Conservation (phyloP, 2,329 filamentous ascomycete genomes). For the Cylindrodendrum hubeiense region DNA sequence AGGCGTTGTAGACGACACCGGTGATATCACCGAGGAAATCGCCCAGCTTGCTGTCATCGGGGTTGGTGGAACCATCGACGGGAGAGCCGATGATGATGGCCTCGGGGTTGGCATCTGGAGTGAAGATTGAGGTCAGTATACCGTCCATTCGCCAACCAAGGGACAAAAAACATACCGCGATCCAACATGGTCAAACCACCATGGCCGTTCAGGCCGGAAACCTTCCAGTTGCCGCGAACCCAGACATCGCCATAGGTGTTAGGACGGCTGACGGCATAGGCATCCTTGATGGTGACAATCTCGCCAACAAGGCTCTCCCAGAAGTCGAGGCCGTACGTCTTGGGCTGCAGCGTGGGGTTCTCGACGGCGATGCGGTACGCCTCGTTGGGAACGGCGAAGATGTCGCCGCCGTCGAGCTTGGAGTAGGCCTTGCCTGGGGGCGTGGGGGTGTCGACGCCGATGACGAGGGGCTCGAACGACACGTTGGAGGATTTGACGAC, state of each 20-base stretch:
- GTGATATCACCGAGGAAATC: slow-evolving; percentile 75
- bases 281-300: slow-evolving; percentile 72
- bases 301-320: slow-evolving; percentile 79
- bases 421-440: slow-evolving; percentile 74
- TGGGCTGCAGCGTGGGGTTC: slow-evolving; percentile 73
- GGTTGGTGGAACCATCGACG: slow-evolving; percentile 74
- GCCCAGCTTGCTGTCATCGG: slow-evolving; percentile 70
- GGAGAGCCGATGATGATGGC: slow-evolving; percentile 74
- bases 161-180: slow-evolving; percentile 53
- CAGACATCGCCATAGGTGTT: slow-evolving; percentile 77
- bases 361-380: slow-evolving; percentile 65
- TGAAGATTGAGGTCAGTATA: not conserved
- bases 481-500: slow-evolving; percentile 66
- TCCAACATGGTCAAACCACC: slow-evolving; percentile 74
- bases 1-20: slow-evolving; percentile 74
- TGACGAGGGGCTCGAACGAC: slow-evolving; percentile 67
- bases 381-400: slow-evolving; percentile 75
- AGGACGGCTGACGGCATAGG: slow-evolving; percentile 69
- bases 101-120: slow-evolving; percentile 75
- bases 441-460: slow-evolving; percentile 67
- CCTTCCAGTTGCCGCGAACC: slow-evolving; percentile 74
- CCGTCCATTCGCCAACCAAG: not conserved
- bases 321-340: slow-evolving; percentile 76
- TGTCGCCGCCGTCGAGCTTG: slow-evolving; percentile 72
- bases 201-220: slow-evolving; percentile 71